Percentiles rank a stretch among this genome's conserved stretches.
These are phyloP conservation scores for Gyromitra esculenta DNA, from an alignment of 2,329 filamentous ascomycete genomes.

Conservation along the genomic window DNA sequence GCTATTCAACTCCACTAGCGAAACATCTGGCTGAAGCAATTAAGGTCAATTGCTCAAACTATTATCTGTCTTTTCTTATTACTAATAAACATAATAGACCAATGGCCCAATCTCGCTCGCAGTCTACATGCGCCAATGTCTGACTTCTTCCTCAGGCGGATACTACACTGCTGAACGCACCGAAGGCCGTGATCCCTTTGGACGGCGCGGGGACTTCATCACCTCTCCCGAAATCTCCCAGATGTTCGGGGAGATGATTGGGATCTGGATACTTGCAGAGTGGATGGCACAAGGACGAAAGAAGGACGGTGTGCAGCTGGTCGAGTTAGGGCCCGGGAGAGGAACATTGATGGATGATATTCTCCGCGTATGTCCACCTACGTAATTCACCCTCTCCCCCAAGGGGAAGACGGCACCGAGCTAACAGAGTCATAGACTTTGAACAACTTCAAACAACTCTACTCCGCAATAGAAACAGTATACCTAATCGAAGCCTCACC, in stretches of 20 bases:
- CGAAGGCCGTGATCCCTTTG: constrained; percentile 83
- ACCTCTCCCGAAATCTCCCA: constrained; percentile 98
- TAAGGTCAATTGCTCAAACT: constrained; percentile 70
- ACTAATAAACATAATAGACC: constrained; percentile 64
- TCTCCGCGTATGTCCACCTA: constrained; percentile 73
- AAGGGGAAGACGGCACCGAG: background rate
- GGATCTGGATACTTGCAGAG: constrained; percentile 94
- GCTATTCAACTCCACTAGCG: constrained; percentile 83
- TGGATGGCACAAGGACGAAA: constrained; percentile 91
- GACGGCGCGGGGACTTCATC: constrained; percentile 91
- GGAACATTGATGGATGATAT: constrained; percentile 98
- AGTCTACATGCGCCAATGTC: constrained; percentile 97
- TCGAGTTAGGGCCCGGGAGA: constrained; percentile 92
- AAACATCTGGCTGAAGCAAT: constrained; percentile 89
- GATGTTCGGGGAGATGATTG: constrained; percentile 92
- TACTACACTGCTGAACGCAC: constrained; percentile 86
- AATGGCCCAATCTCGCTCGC: constrained; percentile 93
- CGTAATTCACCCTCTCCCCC: constrained; percentile 5
- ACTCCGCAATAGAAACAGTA: constrained; percentile 80
- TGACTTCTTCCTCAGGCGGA: constrained; percentile 87
- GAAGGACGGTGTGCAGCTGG: constrained; percentile 79
- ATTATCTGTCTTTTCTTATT: constrained; percentile 26
- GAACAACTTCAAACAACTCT: constrained; percentile 80
- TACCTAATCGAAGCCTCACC: constrained; percentile 95
- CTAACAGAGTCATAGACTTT: constrained; percentile 71